phyloP scores from a whole-genome alignment of 176 grass and related monocot species.

The Leersia perrieri region DNA sequence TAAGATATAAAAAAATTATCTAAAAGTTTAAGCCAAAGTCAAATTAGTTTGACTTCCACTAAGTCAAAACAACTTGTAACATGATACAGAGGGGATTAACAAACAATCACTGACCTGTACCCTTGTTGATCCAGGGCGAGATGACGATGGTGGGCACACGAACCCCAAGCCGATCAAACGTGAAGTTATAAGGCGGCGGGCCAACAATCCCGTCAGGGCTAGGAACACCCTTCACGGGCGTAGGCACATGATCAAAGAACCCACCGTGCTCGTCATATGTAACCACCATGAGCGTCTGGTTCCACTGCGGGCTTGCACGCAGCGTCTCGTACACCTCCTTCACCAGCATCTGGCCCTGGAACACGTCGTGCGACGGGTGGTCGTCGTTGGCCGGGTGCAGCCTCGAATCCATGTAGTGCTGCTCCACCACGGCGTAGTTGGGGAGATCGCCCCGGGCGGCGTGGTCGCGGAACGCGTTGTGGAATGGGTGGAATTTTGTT shows the following conservation, averaged over 20 bases:
- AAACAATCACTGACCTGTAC: slow-evolving; percentile 48
- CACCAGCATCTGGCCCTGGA: slow-evolving; percentile 81
- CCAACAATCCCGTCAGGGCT: slow-evolving; percentile 84
- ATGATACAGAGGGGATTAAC: too few relatives aligned
- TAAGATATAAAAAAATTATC: too few relatives aligned
- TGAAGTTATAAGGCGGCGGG: slow-evolving; percentile 72
- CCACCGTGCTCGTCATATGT: slow-evolving; percentile 98
- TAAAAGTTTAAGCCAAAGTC: too few relatives aligned
- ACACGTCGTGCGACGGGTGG: slow-evolving; percentile 93
- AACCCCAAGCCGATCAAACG: slow-evolving; percentile 69
- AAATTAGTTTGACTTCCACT: too few relatives aligned
- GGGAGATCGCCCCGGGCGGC: slow-evolving; percentile 55
- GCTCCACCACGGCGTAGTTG: slow-evolving; percentile 86
- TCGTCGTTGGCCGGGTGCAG: slow-evolving; percentile 71
- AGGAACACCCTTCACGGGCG: slow-evolving; percentile 59
- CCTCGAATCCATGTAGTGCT: slow-evolving; percentile 80
- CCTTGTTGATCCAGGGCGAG: slow-evolving; percentile 82
- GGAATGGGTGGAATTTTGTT: slow-evolving; percentile 64
- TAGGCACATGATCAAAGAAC: slow-evolving; percentile 90
- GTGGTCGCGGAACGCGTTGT: slow-evolving; percentile 44
- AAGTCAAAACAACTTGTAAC: too few relatives aligned
- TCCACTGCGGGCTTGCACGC: slow-evolving; percentile 78
- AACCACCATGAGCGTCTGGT: slow-evolving; percentile 72
- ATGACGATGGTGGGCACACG: slow-evolving; percentile 82
- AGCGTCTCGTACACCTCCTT: slow-evolving; percentile 90